These are phyloP conservation scores for Eucalyptus polybractea DNA, from an alignment of 345 rosid genomes.

Conservation along the genomic window DNA sequence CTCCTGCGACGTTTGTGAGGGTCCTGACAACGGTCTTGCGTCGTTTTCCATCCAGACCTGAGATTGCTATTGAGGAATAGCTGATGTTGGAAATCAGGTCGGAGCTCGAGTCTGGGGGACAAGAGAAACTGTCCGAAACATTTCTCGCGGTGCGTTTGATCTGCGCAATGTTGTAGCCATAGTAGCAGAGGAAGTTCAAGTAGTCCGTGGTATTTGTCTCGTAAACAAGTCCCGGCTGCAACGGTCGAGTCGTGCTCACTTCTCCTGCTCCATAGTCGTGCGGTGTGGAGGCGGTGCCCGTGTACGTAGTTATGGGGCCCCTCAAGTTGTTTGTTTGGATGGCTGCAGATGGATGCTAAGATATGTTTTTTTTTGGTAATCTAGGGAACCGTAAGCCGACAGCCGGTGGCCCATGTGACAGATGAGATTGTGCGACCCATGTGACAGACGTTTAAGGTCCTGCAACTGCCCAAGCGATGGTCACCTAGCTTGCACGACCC, in stretches of 20 bases:
- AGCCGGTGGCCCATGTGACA: too few species aligned
- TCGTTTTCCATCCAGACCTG: slow-evolving; percentile 16
- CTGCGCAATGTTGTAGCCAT: slow-evolving; percentile 26
- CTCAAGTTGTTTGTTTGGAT: slow-evolving; percentile 41
- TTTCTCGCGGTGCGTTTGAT: slow-evolving; percentile 26
- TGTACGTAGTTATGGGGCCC: slow-evolving; percentile 34
- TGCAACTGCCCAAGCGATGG: too few species aligned
- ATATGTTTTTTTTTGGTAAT: too few species aligned
- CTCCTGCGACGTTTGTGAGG: slow-evolving; percentile 54
- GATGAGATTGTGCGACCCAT: too few species aligned
- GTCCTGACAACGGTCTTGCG: slow-evolving; percentile 35
- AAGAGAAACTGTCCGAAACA: slow-evolving; percentile 31
- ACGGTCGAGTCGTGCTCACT: slow-evolving; percentile 31
- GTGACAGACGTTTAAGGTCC: too few species aligned
- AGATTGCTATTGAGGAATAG: slow-evolving; percentile 66
- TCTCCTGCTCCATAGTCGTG: slow-evolving; percentile 68
- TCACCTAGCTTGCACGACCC: too few species aligned
- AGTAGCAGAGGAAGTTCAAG: slow-evolving; percentile 60
- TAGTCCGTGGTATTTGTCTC: slow-evolving; percentile 54
- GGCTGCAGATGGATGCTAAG: slow-evolving; percentile 24
- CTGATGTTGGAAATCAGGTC: slow-evolving; percentile 49
- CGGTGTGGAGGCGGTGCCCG: slow-evolving; percentile 50
- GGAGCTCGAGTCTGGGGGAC: slow-evolving; percentile 29
- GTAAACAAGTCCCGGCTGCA: slow-evolving; percentile 56
- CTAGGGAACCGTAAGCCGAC: too few species aligned